Base-by-base conservation (phyloP, 352 stramenopile genomes). In the Pythium rhizo-oryzae region DNA sequence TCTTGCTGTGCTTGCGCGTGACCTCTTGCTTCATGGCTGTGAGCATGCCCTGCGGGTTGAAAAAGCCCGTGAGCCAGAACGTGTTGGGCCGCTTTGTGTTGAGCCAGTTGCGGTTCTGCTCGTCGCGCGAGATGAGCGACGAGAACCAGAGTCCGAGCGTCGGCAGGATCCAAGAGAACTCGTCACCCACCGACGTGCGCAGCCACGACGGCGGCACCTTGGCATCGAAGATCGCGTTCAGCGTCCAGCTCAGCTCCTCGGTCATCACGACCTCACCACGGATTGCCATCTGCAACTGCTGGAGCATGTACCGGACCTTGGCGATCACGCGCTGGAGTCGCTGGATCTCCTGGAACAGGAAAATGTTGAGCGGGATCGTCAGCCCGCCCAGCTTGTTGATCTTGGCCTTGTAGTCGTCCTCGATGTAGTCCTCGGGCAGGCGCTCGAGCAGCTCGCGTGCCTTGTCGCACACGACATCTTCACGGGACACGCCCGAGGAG, bases 1-100 rank as follows among this genome's bases (percentile, higher is more conserved):
- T 96, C 84, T 98, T 98, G 37, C 80, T 91, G 82, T 99, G 96
- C 66, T 97, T 97, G 19, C 96, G 89, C 46, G 96, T 99, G 4
- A 99, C 97, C 72, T 99, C 97, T 75, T 99, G 97, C 79, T 99
- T 99, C 94, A 99, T 99, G 44, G 97, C 97, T 50, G 97, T 99
- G 41, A 99, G 84, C 83, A 99, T 98, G 18, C 97, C 97, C 70
- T 99, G 95, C 23, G 97, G 97, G 73, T 99, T 99, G 80, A 99
- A 99, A 76, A 99, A 99, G 8, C 97, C 97, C 24, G 97, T 98
- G 54, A 99, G 78, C 97, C 96, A 99, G 75, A 98, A 99, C 59
- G 88, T 97, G 67, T 97, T 97, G 5, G 97, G 97, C 0, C 94
- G 82, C 12, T 95, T 92, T 19, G 82, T 97, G 66, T 98, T 98